Evolutionary conservation across 352 stramenopile genomes (phyloP).

Genomic region (Pythium rhizo-oryzae): DNA sequence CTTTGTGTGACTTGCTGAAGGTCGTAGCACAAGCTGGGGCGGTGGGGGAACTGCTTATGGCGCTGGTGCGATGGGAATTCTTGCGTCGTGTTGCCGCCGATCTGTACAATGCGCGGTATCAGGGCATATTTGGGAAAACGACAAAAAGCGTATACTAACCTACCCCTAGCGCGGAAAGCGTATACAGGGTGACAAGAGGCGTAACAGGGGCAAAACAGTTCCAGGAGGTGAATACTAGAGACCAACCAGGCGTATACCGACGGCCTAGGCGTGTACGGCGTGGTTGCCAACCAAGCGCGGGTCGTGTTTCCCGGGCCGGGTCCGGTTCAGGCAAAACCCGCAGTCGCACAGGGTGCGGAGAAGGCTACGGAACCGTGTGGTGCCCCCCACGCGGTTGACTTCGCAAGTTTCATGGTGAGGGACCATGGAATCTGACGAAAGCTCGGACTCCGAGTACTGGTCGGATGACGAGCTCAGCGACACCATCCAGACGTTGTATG

Average conservation of each 20-base stretch:
- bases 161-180: slow-evolving; percentile 10
- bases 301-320: too few relatives aligned
- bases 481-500: not conserved
- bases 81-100: too few relatives aligned
- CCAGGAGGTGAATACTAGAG: not conserved
- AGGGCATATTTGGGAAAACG: not conserved
- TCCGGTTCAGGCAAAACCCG: not conserved
- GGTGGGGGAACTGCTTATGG: too few relatives aligned
- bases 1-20: too few relatives aligned
- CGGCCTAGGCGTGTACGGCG: too few relatives aligned
- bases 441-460: slow-evolving; percentile 16
- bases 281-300: not conserved
- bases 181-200: slow-evolving; percentile 7
- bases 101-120: too few relatives aligned
- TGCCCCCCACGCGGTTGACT: not conserved
- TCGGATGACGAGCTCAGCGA: slow-evolving; percentile 2
- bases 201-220: too few relatives aligned
- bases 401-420: slow-evolving; percentile 19
- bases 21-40: too few relatives aligned
- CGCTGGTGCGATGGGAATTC: too few relatives aligned
- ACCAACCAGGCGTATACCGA: not conserved
- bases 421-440: slow-evolving; percentile 5
- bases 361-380: not conserved
- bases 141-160: slow-evolving; percentile 15
- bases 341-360: not conserved